Percentiles rank a stretch among this genome's conserved stretches.
Evolutionary conservation across 257 asterid species (phyloP).

Genomic region (Nicotiana benthamiana): DNA sequence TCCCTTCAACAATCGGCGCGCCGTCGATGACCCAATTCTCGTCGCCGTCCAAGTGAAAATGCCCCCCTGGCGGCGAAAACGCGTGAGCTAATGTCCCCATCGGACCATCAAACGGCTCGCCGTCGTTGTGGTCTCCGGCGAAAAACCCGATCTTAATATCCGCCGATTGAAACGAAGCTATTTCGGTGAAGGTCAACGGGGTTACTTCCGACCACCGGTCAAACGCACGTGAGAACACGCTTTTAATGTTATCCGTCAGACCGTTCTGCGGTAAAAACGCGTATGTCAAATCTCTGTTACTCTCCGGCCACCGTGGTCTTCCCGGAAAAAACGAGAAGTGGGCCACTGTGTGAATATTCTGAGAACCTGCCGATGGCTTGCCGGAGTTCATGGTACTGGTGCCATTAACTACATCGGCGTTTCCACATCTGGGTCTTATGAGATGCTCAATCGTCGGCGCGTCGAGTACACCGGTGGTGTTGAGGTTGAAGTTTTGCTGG

Average conservation of each 20-base stretch:
- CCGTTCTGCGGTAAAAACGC: constrained; percentile 47
- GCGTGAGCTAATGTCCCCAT: constrained; percentile 88
- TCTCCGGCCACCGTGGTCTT: constrained; percentile 63
- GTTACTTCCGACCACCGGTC: constrained; percentile 87
- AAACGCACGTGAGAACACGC: constrained; percentile 57
- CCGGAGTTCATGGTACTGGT: constrained; percentile 50
- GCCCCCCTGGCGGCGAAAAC: constrained; percentile 70
- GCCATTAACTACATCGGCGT: constrained; percentile 63
- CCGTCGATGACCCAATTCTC: constrained; percentile 86
- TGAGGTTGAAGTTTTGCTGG: constrained; percentile 70
- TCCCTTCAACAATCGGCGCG: constrained; percentile 22
- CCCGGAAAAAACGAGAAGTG: constrained; percentile 70
- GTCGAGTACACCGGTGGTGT: constrained; percentile 57
- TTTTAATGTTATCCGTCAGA: constrained; percentile 20
- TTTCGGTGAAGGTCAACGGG: constrained; percentile 45
- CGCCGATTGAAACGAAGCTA: constrained; percentile 32
- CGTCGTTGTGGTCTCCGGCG: constrained; percentile 77
- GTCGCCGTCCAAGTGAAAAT: constrained; percentile 64
- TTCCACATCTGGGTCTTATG: constrained; percentile 68
- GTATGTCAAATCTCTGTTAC: constrained; percentile 36
- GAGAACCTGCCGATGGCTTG: constrained; percentile 9
- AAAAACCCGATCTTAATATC: constrained; percentile 59
- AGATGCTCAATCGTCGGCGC: constrained; percentile 35
- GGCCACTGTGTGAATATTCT: constrained; percentile 37
- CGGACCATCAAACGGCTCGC: constrained; percentile 82